phyloP scores from a whole-genome alignment of 305 asterid genomes.

The Fraxinus velutina region DNA sequence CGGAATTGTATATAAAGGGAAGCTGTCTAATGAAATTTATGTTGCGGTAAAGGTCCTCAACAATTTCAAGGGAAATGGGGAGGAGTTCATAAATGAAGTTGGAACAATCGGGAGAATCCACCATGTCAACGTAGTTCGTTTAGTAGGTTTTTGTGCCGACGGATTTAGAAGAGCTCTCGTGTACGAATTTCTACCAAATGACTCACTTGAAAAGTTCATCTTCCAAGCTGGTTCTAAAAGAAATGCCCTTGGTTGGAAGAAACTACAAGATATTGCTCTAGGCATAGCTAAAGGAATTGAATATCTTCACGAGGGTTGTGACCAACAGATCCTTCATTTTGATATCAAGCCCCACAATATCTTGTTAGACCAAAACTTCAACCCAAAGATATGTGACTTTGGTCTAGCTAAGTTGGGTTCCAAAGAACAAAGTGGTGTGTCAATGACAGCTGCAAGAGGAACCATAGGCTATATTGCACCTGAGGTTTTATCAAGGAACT shows the following conservation, averaged over 20 bases:
- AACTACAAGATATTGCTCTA: slow-evolving; percentile 15
- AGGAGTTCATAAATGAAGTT: slow-evolving; percentile 30
- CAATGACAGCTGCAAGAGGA: slow-evolving; percentile 23
- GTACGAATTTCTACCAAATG: slow-evolving; percentile 26
- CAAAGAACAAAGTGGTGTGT: slow-evolving; percentile 21
- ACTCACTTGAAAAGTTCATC: slow-evolving; percentile 26
- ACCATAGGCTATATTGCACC: slow-evolving; percentile 28
- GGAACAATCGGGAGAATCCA: slow-evolving; percentile 27
- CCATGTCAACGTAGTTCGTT: slow-evolving; percentile 28
- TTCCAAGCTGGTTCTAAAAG: background rate
- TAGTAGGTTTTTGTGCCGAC: slow-evolving; percentile 28
- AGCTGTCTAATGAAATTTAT: slow-evolving; percentile 18
- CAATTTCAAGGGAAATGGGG: slow-evolving; percentile 16
- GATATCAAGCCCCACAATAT: too few species aligned
- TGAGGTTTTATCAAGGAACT: slow-evolving; percentile 12
- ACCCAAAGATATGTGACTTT: too few species aligned
- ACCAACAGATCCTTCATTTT: too few species aligned
- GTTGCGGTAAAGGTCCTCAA: slow-evolving; percentile 27
- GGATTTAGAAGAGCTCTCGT: slow-evolving; percentile 19
- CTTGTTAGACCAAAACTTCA: too few species aligned
- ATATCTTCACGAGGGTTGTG: slow-evolving; percentile 28
- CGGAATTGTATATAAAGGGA: slow-evolving; percentile 26
- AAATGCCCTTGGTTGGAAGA: background rate
- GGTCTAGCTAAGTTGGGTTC: slow-evolving; percentile 6
- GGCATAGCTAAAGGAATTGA: slow-evolving; percentile 30